Evolutionary conservation across 2,329 filamentous ascomycete species (phyloP).

Genomic region (Aspergillus spinulosporus): DNA sequence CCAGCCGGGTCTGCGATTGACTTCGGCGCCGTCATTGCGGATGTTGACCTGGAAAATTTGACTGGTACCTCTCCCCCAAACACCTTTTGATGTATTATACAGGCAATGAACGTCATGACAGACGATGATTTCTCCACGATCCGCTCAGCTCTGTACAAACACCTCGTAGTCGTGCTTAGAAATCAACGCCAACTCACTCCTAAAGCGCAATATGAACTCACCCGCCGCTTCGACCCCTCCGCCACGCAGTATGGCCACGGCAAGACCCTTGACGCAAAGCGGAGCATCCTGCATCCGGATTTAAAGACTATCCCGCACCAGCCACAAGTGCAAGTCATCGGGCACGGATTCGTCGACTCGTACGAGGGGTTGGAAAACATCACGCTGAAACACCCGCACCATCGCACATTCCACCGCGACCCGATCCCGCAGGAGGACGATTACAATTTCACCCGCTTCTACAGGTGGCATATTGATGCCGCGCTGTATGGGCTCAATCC

Average conservation of each 20-base stretch:
- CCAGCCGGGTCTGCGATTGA: slow-evolving; percentile 46
- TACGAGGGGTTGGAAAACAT: slow-evolving; percentile 72
- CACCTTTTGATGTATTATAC: too few relatives aligned
- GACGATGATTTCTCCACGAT: slow-evolving; percentile 66
- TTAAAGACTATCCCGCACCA: slow-evolving; percentile 79
- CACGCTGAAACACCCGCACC: slow-evolving; percentile 71
- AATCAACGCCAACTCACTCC: slow-evolving; percentile 64
- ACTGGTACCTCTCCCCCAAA: slow-evolving; percentile 49
- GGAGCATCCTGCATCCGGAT: slow-evolving; percentile 70
- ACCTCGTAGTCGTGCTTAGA: slow-evolving; percentile 72
- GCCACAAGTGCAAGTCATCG: slow-evolving; percentile 77
- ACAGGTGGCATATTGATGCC: slow-evolving; percentile 8
- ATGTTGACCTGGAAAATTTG: slow-evolving; percentile 62
- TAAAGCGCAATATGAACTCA: slow-evolving; percentile 72
- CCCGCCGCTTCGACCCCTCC: slow-evolving; percentile 69
- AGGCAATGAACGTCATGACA: slow-evolving; percentile 23
- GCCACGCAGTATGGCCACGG: slow-evolving; percentile 71
- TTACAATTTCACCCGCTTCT: neutral
- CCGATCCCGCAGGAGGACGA: too few relatives aligned
- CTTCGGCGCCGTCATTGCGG: slow-evolving; percentile 62
- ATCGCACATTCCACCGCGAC: slow-evolving; percentile 72
- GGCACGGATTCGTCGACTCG: slow-evolving; percentile 67
- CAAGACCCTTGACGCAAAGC: slow-evolving; percentile 68
- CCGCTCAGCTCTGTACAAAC: slow-evolving; percentile 63
- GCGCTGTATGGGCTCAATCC: slow-evolving; percentile 7